Evolutionary conservation across 225 moss, liverwort and hornwort genomes (phyloP).

Genomic region (Marchantia polymorpha): DNA sequence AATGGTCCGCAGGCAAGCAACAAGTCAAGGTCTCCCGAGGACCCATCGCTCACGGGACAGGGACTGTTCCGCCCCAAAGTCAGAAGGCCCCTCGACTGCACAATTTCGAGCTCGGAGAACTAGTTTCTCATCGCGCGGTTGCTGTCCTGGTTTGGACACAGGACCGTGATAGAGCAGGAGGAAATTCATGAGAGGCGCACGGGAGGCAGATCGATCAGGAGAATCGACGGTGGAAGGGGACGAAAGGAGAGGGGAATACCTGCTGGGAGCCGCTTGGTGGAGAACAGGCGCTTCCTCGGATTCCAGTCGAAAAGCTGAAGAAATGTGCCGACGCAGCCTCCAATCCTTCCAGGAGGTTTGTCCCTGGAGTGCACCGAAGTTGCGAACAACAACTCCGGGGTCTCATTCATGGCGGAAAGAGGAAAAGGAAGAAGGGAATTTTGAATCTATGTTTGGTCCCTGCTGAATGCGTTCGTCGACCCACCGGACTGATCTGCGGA

Average conservation of each 20-base stretch:
- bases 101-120: too few species aligned
- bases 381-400: constrained; percentile 47
- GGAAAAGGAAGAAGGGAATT: constrained; percentile 29
- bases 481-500: not conserved
- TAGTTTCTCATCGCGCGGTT: too few species aligned
- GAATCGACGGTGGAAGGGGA: not conserved
- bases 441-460: constrained; percentile 34
- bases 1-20: too few species aligned
- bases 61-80: not conserved
- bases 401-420: constrained; percentile 47
- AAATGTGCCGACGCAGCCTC: constrained; percentile 53
- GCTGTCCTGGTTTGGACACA: too few species aligned
- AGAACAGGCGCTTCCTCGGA: constrained; percentile 62
- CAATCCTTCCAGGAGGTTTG: constrained; percentile 47
- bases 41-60: not conserved
- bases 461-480: not conserved
- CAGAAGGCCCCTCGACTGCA: too few species aligned
- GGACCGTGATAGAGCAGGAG: not conserved
- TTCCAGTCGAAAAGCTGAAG: constrained; percentile 65
- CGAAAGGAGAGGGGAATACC: constrained; percentile 32
- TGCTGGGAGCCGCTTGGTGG: constrained; percentile 72
- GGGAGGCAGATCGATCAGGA: not conserved
- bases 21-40: not conserved
- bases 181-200: not conserved
- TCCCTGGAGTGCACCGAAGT: constrained; percentile 45